These are phyloP conservation scores for Aspergillus brasiliensis DNA, from an alignment of 2,329 filamentous ascomycete species.

Conservation along the genomic window DNA sequence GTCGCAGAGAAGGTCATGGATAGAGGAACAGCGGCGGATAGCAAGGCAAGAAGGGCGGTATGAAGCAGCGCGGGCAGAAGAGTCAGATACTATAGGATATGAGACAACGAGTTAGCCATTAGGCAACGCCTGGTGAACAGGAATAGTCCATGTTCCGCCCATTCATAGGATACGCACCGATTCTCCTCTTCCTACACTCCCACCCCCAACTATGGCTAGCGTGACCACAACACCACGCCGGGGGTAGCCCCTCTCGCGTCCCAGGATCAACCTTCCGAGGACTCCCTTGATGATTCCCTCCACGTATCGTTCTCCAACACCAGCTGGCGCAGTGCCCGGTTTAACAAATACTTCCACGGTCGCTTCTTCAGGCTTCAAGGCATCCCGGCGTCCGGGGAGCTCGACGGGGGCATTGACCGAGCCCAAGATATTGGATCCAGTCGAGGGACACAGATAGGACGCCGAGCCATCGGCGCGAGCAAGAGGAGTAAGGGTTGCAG, in stretches of 20 bases:
- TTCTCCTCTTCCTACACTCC: constrained; percentile 38
- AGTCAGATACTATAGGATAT: constrained; percentile 65
- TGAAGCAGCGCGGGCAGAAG: constrained; percentile 82
- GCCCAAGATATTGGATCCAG: constrained; percentile 77
- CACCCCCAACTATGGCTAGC: constrained; percentile 43
- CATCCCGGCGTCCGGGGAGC: constrained; percentile 73
- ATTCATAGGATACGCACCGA: constrained; percentile 32
- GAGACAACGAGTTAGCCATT: constrained; percentile 13
- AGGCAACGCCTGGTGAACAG: not conserved
- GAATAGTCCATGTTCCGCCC: not conserved
- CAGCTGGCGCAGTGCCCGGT: constrained; percentile 80
- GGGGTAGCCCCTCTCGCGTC: constrained; percentile 45
- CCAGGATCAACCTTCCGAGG: constrained; percentile 43
- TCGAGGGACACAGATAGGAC: constrained; percentile 43
- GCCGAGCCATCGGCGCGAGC: constrained; percentile 45
- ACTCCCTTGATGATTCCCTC: constrained; percentile 57
- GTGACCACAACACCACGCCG: constrained; percentile 48
- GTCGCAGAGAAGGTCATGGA: constrained; percentile 69
- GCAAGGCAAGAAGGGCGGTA: constrained; percentile 72
- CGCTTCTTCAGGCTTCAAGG: constrained; percentile 85
- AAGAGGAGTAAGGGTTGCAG: constrained; percentile 37
- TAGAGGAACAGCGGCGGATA: constrained; percentile 81
- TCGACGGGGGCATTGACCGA: constrained; percentile 93
- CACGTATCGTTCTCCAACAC: constrained; percentile 80
- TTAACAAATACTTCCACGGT: constrained; percentile 87